Evolutionary conservation across 257 asterid genomes (phyloP), one percentile per base, ranked within the genome.

Genomic region (Solanum verrucosum): DNA sequence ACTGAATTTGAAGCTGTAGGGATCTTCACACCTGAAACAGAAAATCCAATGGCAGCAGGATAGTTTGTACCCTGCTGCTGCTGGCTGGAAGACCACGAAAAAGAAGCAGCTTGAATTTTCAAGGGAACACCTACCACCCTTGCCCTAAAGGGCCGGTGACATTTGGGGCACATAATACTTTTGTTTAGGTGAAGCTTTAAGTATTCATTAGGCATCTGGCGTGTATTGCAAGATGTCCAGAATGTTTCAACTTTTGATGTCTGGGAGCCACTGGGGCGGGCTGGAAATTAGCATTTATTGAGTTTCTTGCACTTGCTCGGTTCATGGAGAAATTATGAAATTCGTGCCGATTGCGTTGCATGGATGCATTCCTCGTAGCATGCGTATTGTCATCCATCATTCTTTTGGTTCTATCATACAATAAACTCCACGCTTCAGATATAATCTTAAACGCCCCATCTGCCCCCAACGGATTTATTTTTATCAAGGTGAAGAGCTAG

Each of bases 71-170:
- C 89, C 63, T 87, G 87, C 87, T 84, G 91, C 73, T 88, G 90
- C 71, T 31, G 87, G 77, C 49, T 59, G 31, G 72, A 40, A 44
- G 87, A 63, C 63, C 89, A 3, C 9, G 85, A 87, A 40, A 31
- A 25, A 3, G 84, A 65, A 42, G 91, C 27, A 42, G 40, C 82
- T 20, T 42, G 29, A 40, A 12, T 38, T 15, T 67, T 91, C 59
- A 46, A 81, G 23, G 71, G 96, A 84, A 89, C 84, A 25, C 92
- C 92, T 20, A 86, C 86, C 91, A 88, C 67, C 25, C 25, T 20
- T 56, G 25, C 25, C 67, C 67, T 56, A 56, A 56, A 56, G 67
- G 67, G 12, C 25, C 25, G 11, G 12, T 56, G 67, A 56, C 67
- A 56, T 56, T 20, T 56, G 67, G 3, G 25, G 67, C 67, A 56